phyloP scores from a whole-genome alignment of 169 alveolate genomes.

The Babesia microti region DNA sequence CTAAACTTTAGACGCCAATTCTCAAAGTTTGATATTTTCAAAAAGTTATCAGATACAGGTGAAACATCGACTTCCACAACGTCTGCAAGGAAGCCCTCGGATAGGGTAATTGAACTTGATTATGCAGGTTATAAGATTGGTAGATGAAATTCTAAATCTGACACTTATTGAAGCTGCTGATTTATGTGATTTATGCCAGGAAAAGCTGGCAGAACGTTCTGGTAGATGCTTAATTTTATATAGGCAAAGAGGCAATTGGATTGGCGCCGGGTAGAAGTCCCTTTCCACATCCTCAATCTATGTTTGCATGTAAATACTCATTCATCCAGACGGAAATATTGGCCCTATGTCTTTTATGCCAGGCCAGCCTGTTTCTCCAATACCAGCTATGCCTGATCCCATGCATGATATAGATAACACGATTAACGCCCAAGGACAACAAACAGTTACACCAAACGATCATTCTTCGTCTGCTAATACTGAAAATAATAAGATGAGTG shows the following conservation, averaged over 20 bases:
- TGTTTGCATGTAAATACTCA: constrained; percentile 53
- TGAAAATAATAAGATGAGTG: constrained; percentile 38
- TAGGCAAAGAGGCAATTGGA: constrained; percentile 14
- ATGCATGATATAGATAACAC: too few species aligned
- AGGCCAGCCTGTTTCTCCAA: too few species aligned
- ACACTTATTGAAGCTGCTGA: constrained; percentile 77
- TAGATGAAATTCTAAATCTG: constrained; percentile 66
- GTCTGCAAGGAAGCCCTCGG: constrained; percentile 40
- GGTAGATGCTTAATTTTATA: background rate
- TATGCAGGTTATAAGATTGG: constrained; percentile 57
- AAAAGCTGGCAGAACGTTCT: constrained; percentile 39
- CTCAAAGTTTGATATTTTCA: too few species aligned
- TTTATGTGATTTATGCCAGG: constrained; percentile 72
- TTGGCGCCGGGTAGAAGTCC: constrained; percentile 62
- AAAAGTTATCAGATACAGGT: too few species aligned
- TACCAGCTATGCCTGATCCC: too few species aligned
- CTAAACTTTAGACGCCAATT: too few species aligned
- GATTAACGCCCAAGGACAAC: too few species aligned
- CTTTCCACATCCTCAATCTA: constrained; percentile 67
- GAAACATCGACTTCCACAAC: too few species aligned
- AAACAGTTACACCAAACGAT: too few species aligned
- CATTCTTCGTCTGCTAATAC: constrained; percentile 5
- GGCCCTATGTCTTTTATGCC: too few species aligned
- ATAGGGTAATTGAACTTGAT: constrained; percentile 9
- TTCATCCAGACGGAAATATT: too few species aligned